Conservation (phyloP, 805 yeast species). For the Lipomyces kockii region DNA sequence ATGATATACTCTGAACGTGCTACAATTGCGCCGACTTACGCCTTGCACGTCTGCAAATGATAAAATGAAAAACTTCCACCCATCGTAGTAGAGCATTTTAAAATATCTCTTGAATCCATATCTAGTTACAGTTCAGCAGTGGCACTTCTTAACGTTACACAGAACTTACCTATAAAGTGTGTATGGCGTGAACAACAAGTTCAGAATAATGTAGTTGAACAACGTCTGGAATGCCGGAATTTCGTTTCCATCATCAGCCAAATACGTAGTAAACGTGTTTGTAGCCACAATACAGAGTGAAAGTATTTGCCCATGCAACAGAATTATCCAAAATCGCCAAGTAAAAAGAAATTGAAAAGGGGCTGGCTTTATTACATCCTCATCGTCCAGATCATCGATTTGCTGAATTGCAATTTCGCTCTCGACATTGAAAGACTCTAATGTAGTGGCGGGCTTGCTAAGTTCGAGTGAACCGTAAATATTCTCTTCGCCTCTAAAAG, state of each 20-base stretch:
- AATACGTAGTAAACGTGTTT: conserved; percentile 50
- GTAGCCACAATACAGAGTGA: conserved; percentile 51
- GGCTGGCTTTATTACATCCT: neutral
- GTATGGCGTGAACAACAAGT: conserved; percentile 48
- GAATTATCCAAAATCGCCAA: conserved; percentile 49
- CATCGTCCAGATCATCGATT: neutral
- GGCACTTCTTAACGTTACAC: neutral
- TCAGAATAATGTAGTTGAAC: conserved; percentile 49
- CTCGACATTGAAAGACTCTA: neutral
- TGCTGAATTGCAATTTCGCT: neutral
- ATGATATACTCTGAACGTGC: neutral
- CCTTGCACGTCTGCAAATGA: conserved; percentile 55
- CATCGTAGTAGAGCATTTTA: conserved; percentile 43
- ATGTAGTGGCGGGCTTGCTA: neutral
- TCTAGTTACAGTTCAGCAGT: neutral
- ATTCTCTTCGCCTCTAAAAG: neutral
- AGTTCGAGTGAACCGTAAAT: conserved; percentile 9
- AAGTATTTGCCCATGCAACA: conserved; percentile 50
- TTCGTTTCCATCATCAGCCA: conserved; percentile 47
- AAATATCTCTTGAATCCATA: conserved; percentile 48
- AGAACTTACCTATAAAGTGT: conserved; percentile 44
- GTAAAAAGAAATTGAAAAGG: conserved; percentile 43
- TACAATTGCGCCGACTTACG: conserved; percentile 4
- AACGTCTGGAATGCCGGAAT: conserved; percentile 54
- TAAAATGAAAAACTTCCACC: conserved; percentile 52